phyloP scores from a whole-genome alignment of 2,329 filamentous ascomycete species.

The Falciphora oryzae region DNA sequence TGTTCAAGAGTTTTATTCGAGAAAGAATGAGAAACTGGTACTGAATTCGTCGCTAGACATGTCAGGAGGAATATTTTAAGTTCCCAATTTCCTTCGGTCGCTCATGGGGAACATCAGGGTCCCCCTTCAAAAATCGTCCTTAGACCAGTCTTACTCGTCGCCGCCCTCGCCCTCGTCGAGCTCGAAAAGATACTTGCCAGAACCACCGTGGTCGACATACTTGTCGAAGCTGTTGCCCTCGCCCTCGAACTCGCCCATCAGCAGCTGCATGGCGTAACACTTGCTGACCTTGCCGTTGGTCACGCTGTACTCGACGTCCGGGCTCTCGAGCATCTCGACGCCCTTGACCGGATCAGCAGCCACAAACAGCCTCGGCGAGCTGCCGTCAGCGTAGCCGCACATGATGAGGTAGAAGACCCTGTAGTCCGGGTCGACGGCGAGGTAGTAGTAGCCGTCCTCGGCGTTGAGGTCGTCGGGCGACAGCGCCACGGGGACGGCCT shows the following conservation, averaged over 20 bases:
- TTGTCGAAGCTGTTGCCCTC: not conserved
- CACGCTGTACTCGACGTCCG: slow-evolving; percentile 20
- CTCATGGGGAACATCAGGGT: too few relatives aligned
- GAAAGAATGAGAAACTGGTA: too few relatives aligned
- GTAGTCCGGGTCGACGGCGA: slow-evolving; percentile 17
- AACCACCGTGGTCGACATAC: too few relatives aligned
- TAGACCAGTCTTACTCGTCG: too few relatives aligned
- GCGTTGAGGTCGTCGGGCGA: slow-evolving; percentile 5
- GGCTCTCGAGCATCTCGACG: slow-evolving; percentile 18
- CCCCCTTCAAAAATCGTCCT: too few relatives aligned
- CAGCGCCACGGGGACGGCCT: slow-evolving; percentile 11
- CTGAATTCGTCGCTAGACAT: too few relatives aligned
- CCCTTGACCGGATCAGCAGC: slow-evolving; percentile 19
- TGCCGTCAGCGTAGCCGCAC: slow-evolving; percentile 22
- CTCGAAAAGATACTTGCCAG: too few relatives aligned
- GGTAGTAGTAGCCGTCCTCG: slow-evolving; percentile 15
- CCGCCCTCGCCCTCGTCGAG: too few relatives aligned
- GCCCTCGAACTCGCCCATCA: slow-evolving; percentile 16
- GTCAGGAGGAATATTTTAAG: too few relatives aligned
- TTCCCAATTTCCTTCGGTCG: too few relatives aligned
- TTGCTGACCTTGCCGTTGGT: slow-evolving; percentile 22
- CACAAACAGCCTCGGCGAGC: slow-evolving; percentile 23
- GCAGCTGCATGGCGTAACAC: slow-evolving; percentile 32
- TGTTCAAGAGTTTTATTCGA: too few relatives aligned
- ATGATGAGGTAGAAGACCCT: slow-evolving; percentile 23